A percentile compares a stretch with the other conserved stretches of the same genome.
Evolutionary conservation across 352 stramenopile genomes (phyloP).

Genomic region (Phytophthora cajani): DNA sequence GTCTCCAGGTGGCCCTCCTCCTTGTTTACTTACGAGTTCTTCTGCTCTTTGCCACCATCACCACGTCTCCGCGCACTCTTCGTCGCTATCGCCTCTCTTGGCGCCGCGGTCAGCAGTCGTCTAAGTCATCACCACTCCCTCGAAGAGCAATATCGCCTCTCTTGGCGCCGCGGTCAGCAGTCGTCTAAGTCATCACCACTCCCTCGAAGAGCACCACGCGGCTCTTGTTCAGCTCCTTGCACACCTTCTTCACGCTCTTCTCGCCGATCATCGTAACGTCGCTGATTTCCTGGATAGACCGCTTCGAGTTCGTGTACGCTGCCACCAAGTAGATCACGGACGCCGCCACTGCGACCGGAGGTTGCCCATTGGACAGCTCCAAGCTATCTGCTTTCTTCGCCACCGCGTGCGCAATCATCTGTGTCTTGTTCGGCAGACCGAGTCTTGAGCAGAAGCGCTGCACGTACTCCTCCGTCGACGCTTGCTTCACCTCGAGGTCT

Average conservation of each 20-base stretch:
- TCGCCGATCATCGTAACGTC: conserved; percentile 82
- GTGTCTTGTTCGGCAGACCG: conserved; percentile 76
- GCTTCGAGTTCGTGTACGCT: conserved; percentile 84
- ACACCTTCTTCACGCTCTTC: conserved; percentile 87
- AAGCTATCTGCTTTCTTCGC: conserved; percentile 77
- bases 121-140: conserved; percentile 72
- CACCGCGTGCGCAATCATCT: conserved; percentile 77
- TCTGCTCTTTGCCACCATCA: conserved; percentile 11
- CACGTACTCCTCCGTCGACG: conserved; percentile 79
- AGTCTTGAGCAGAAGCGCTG: conserved; percentile 80
- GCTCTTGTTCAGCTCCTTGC: conserved; percentile 89
- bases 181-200: conserved; percentile 62
- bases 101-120: conserved; percentile 16
- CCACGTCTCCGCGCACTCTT: conserved; percentile 6
- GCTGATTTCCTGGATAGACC: conserved; percentile 84
- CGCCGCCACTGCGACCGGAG: conserved; percentile 73
- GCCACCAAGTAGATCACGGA: conserved; percentile 85
- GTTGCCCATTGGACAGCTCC: conserved; percentile 71
- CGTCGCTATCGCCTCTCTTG: conserved; percentile 20
- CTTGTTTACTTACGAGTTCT: conserved; percentile 39
- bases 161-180: conserved; percentile 16
- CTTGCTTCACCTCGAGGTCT: conserved; percentile 71
- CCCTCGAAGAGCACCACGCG: conserved; percentile 80
- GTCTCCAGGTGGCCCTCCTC: conserved; percentile 18
- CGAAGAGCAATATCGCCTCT: conserved; percentile 59